These are phyloP conservation scores for Chaetomium cochliodes DNA, from an alignment of 495 filamentous ascomycete species.

Conservation along the genomic window DNA sequence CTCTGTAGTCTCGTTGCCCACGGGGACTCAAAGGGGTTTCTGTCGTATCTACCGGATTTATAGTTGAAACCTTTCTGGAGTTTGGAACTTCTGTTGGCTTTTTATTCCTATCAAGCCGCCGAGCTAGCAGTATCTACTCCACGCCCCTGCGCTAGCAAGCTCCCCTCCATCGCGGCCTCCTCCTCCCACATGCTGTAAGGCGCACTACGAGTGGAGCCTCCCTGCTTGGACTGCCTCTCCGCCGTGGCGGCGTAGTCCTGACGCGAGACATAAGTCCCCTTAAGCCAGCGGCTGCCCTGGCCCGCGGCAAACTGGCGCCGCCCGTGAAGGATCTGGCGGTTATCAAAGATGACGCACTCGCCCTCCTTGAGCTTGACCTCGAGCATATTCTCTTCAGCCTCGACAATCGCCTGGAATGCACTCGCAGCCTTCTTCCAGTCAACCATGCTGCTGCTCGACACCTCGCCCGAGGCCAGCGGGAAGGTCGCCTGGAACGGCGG, in stretches of 20 bases:
- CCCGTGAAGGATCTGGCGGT: constrained; percentile 75
- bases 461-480: neutral
- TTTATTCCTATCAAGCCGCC: neutral
- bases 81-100: neutral
- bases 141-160: neutral
- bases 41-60: neutral
- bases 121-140: too few relatives aligned
- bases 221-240: neutral
- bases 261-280: constrained; percentile 76
- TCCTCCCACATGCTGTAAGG: neutral
- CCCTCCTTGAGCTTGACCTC: constrained; percentile 73
- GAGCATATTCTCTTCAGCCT: constrained; percentile 53
- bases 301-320: constrained; percentile 64
- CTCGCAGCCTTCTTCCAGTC: constrained; percentile 43
- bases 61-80: neutral
- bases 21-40: neutral
- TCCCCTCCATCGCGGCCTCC: neutral
- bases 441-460: constrained; percentile 12
- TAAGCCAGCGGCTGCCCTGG: constrained; percentile 71
- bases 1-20: neutral
- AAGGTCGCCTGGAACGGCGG: constrained; percentile 42
- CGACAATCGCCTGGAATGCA: constrained; percentile 49
- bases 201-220: neutral
- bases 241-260: constrained; percentile 55
- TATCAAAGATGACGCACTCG: constrained; percentile 85